Evolutionary conservation across 1,139 yeast species (phyloP).

Genomic region (Yamadazyma spencermartinsiae): DNA sequence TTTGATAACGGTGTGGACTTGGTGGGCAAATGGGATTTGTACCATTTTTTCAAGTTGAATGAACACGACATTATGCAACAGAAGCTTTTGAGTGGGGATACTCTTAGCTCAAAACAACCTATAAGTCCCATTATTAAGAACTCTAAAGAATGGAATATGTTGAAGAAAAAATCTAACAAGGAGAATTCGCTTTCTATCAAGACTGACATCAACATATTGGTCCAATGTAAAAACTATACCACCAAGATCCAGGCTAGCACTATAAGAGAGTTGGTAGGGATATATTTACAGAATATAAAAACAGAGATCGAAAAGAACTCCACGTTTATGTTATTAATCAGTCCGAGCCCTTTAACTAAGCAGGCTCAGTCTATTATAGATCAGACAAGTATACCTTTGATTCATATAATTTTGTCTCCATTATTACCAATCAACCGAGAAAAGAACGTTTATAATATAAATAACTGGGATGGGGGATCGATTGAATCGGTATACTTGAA

Average conservation of each 20-base stretch:
- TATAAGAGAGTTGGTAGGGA: constrained; percentile 61
- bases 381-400: constrained; percentile 52
- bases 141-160: constrained; percentile 16
- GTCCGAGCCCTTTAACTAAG: constrained; percentile 60
- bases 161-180: constrained; percentile 7
- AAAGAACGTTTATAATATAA: constrained; percentile 32
- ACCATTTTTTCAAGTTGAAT: constrained; percentile 23
- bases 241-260: constrained; percentile 51
- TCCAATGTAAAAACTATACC: constrained; percentile 59
- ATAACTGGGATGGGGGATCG: constrained; percentile 43
- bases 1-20: constrained; percentile 76
- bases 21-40: constrained; percentile 58
- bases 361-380: constrained; percentile 62
- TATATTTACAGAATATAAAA: constrained; percentile 44
- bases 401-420: constrained; percentile 47
- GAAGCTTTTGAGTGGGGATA: background rate
- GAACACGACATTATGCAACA: constrained; percentile 4
- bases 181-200: constrained; percentile 20
- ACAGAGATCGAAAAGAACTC: constrained; percentile 18
- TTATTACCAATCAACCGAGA: constrained; percentile 13
- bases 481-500: constrained; percentile 47
- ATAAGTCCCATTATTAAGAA: constrained; percentile 17
- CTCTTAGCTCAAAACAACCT: constrained; percentile 1
- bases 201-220: constrained; percentile 37
- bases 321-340: constrained; percentile 43